Percentiles rank a stretch among this genome's conserved stretches.
These are phyloP conservation scores for Fusarium coicis DNA, from an alignment of 2,329 filamentous ascomycete genomes.

Conservation along the genomic window DNA sequence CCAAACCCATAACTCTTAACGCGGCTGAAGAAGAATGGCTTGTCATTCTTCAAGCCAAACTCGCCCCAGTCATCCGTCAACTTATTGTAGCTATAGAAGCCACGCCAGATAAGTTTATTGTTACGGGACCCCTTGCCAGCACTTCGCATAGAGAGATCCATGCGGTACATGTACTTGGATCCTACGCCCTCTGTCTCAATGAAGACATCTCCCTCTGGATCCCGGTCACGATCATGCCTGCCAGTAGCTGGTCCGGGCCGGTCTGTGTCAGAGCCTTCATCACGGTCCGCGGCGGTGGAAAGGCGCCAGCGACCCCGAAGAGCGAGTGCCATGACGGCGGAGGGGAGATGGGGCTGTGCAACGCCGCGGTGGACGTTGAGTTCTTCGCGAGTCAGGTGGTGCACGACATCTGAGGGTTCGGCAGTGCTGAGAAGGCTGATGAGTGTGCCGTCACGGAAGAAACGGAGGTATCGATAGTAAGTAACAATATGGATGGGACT, in stretches of 20 bases:
- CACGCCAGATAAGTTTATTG: slow-evolving; percentile 89
- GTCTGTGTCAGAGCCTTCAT: slow-evolving; percentile 36
- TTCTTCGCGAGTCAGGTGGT: slow-evolving; percentile 79
- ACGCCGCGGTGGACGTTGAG: slow-evolving; percentile 60
- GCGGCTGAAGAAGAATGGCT: slow-evolving; percentile 74
- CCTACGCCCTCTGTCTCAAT: slow-evolving; percentile 88
- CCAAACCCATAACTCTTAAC: slow-evolving; percentile 70
- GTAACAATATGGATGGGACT: slow-evolving; percentile 94
- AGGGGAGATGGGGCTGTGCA: slow-evolving; percentile 48
- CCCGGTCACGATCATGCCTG: slow-evolving; percentile 36
- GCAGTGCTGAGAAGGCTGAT: slow-evolving; percentile 83
- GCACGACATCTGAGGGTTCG: slow-evolving; percentile 89
- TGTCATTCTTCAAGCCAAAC: slow-evolving; percentile 74
- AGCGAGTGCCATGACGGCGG: slow-evolving; percentile 74
- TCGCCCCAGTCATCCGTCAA: slow-evolving; percentile 91
- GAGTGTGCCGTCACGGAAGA: slow-evolving; percentile 88
- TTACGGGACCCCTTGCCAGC: slow-evolving; percentile 75
- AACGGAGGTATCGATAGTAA: slow-evolving; percentile 96
- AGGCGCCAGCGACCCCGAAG: slow-evolving; percentile 67
- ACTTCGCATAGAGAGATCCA: slow-evolving; percentile 78
- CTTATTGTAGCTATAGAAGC: slow-evolving; percentile 90
- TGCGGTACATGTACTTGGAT: slow-evolving; percentile 82
- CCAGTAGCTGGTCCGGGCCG: neutral
- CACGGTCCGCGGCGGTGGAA: slow-evolving; percentile 49
- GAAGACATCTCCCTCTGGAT: slow-evolving; percentile 73